Base-by-base conservation (phyloP, 495 filamentous ascomycete genomes). In the Penicillium canescens region DNA sequence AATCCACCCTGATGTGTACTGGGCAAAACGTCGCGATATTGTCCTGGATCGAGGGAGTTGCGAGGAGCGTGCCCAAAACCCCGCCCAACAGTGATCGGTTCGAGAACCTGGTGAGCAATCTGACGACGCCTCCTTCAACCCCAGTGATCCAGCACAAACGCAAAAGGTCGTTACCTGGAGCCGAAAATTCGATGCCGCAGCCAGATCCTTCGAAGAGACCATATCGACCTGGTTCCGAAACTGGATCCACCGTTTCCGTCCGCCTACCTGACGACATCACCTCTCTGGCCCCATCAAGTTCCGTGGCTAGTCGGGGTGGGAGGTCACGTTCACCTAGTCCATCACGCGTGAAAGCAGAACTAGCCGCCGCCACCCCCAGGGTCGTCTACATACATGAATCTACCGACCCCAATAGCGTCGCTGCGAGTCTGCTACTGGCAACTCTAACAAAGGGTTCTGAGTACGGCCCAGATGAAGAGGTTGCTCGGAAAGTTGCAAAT, bases 291-390 rank as follows among this genome's bases (percentile, higher is more conserved):
- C 26, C 16, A 33, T 51, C 48, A 21, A 40, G 35, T 13, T 42
- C 48, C 12, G 31, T 9, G 3, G 5, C 1, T 23, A 46, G 44
- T 20, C 44, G 8, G 28, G 12, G 28, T 46, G 44, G 8, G 12
- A n/a, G 26, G 24, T 40, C 21, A 35, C 38, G 38, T 31, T 51
- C 48, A 33, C 12, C 38, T n/a, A 42, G 38, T 42, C 48, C 14
- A 28, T 18, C 38, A 28, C 48, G 38, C 10, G 48, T 51, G 26
- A 43, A 42, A n/a, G 36, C 48, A 18, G 37, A 51, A 51, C n/a
- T 51, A 14, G 21, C 38, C 12, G 16, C 35, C 14, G 48, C 48
- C 2, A 43, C 1, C 11, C 48, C 48, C 20, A n/a, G 26, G 31
- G 26, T 33, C 11, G 43, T 46, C 16, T 46, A 24, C 26, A n/a